Evolutionary conservation across 2,329 filamentous ascomycete genomes (phyloP), one percentile per base, ranked within the genome.

Genomic region (Ascochyta pisi): DNA sequence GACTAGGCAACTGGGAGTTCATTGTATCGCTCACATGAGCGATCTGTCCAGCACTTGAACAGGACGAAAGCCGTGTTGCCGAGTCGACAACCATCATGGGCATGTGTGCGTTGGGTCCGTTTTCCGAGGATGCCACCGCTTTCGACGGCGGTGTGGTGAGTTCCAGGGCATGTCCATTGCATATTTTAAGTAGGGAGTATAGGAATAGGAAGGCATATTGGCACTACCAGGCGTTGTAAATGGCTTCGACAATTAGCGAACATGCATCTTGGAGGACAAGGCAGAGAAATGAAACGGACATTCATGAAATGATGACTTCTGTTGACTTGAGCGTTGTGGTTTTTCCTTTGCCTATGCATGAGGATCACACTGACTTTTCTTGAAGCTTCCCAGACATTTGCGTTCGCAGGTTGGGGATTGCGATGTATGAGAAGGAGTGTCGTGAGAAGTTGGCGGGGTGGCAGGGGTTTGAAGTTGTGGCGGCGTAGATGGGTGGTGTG

Each of bases 1-100:
- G 2, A 8, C n/a, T 23, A 71, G 69, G 66, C 27, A 72, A 71
- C 34, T 72, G 69, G 69, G 65, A 71, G 24, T 72, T 72, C 40
- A 72, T 68, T 15, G 69, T 72, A 15, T 62, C 66, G 1, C 58
- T 72, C 35, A 53, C 61, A 16, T 71, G 65, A 62, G 42, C 19
- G 26, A 8, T 31, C 24, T 7, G 7, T 31, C 16, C 19, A 16
- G 23, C 15, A 39, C 8, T 15, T 12, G 2, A 13, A 23, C 6
- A 37, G 1, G 37, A 16, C 13, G 31, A 6, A 16, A 34, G 22
- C 34, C 26, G 22, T 29, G 7, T 26, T 23, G 22, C 35, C 4
- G 27, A 27, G 8, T 34, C 23, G 27, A 34, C 34, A 19, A 15
- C 24, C 4, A 38, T 26, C 6, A 9, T n/a, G 23, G 9, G 12